phyloP scores from a whole-genome alignment of 345 rosid genomes.

The Eutrema yunnanense region DNA sequence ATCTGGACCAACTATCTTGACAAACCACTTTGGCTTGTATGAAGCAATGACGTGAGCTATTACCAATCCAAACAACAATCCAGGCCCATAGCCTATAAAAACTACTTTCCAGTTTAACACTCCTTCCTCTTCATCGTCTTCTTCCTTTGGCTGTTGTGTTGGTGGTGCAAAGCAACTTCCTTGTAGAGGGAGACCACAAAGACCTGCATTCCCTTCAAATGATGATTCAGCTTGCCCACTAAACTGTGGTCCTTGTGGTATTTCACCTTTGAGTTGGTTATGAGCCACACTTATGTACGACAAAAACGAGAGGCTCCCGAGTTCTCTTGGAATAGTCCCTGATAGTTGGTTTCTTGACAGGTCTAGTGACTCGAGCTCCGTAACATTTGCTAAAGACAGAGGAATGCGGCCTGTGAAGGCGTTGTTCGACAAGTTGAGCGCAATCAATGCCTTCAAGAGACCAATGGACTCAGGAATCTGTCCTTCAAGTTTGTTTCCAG shows the following conservation, averaged over 20 bases:
- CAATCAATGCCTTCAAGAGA: neutral
- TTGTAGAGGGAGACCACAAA: constrained; percentile 6
- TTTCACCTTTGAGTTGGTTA: no score
- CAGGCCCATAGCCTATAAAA: constrained; percentile 8
- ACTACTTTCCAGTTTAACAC: constrained; percentile 7
- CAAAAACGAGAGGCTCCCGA: no score
- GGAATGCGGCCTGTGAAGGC: constrained; percentile 11
- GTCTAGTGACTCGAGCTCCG: constrained; percentile 1
- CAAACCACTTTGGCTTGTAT: neutral
- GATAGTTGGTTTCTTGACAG: neutral
- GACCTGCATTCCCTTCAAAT: neutral
- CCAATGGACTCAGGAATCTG: neutral
- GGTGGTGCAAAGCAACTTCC: neutral
- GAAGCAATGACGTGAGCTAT: constrained; percentile 4
- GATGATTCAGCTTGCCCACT: no score
- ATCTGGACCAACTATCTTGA: constrained; percentile 1
- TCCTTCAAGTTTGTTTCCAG: constrained; percentile 10
- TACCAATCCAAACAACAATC: neutral
- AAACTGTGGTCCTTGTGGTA: no score
- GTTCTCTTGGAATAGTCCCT: neutral
- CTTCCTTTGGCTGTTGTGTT: neutral
- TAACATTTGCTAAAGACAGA: neutral
- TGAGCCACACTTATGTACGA: no score
- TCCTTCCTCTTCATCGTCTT: constrained; percentile 4
- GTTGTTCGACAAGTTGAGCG: constrained; percentile 16